Percentiles rank a stretch among this genome's conserved stretches.
phyloP scores from a whole-genome alignment of 305 asterid genomes.

The Fraxinus ornus region DNA sequence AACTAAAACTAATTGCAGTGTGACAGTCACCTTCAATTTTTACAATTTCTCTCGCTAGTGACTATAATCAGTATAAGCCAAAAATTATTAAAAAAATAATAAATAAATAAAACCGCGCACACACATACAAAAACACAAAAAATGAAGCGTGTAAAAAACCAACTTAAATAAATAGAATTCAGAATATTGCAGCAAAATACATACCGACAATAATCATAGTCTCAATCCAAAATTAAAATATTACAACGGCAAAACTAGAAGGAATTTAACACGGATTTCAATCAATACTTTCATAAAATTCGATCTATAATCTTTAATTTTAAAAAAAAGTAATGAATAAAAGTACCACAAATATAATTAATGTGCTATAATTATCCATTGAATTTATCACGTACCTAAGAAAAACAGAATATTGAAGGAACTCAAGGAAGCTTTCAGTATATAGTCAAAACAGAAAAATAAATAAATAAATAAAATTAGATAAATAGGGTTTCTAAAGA shows the following conservation, averaged over 20 bases:
- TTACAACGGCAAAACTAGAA: neutral
- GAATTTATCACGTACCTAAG: neutral
- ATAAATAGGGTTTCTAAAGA: neutral
- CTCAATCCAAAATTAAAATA: neutral
- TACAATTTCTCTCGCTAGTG: neutral
- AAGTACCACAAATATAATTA: neutral
- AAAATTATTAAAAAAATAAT: neutral
- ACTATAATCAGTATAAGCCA: neutral
- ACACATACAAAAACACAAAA: neutral
- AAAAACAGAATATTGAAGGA: neutral
- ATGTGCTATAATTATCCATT: neutral
- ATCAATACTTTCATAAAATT: neutral
- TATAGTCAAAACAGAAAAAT: neutral
- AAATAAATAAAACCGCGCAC: no score
- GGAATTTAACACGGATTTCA: neutral
- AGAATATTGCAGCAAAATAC: neutral
- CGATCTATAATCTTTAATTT: neutral
- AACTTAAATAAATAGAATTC: neutral
- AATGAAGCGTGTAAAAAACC: neutral
- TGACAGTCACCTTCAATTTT: neutral
- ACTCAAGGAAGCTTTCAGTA: neutral
- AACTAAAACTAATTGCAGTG: neutral
- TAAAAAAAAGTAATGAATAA: neutral
- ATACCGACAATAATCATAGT: neutral
- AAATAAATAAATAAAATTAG: neutral